Evolutionary conservation across 345 rosid species (phyloP), one percentile per base, ranked within the genome.

Genomic region (Trapa incisa): DNA sequence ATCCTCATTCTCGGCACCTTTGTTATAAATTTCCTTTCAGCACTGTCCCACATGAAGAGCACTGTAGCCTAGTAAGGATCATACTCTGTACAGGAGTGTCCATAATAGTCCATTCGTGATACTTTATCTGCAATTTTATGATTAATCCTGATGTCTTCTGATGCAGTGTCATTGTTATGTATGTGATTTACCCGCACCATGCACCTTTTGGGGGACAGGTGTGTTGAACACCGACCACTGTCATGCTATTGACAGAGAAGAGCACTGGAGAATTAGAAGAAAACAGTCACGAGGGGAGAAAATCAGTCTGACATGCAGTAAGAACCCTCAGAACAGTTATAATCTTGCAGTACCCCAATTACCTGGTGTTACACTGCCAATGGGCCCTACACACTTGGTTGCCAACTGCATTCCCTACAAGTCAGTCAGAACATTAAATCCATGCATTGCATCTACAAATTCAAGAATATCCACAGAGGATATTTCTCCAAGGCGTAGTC

Each of bases 141-240:
- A 69, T 70, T 16, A 50, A 36, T 62, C 67, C 67, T 71, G 37
- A 39, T n/a, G 37, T 45, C 32, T 39, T 47, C 70, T 63, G 52
- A 69, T 78, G 75, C 85, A 92, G 96, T 92, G 97, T 72, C 92
- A 92, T 70, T 89, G 96, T 69, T 92, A 85, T 67, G 97, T 92
- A 39, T 92, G 97, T 9, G 98, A 92, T 77, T 75, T 79, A n/a
- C 80, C 57, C 65, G 97, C 92, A 15, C 98, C 96, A 53, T 92
- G 97, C 78, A 35, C 48, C 1, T 72, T 68, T 66, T 92, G 98
- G 98, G 84, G 78, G 58, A 52, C 71, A 5, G 87, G 92, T 45
- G 36, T 39, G 61, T 76, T 71, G 35, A 69, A 5, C 57, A 15
- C 47, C 38, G 84, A 84, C 73, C 98, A 93, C 76, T 93, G 98